Percentiles rank a stretch among this genome's conserved stretches.
Conservation (phyloP, 1,139 yeast species). For the Candida albicans region DNA sequence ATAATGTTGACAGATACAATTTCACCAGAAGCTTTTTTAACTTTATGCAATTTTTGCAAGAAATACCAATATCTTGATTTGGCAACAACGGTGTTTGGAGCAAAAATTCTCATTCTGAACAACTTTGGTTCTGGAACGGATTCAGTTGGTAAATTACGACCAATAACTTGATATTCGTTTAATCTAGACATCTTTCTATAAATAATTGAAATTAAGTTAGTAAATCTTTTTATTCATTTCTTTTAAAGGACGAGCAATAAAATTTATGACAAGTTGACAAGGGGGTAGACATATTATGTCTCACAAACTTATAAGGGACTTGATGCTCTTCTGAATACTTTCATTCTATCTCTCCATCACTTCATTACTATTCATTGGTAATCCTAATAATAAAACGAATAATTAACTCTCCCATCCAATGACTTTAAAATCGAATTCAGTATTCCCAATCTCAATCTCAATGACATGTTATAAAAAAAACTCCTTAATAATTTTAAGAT, state of each 20-base stretch:
- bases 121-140: conserved; percentile 99
- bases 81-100: conserved; percentile 98
- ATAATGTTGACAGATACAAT: conserved; percentile 90
- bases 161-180: conserved; percentile 99
- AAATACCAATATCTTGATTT: conserved; percentile 99
- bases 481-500: neutral
- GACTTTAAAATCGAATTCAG: too few species aligned
- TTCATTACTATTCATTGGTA: too few species aligned
- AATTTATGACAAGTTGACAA: too few species aligned
- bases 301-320: too few species aligned
- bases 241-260: too few species aligned
- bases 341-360: too few species aligned
- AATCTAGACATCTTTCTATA: conserved; percentile 69
- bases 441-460: too few species aligned
- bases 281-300: too few species aligned
- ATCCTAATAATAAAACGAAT: too few species aligned
- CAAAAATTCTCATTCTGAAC: conserved; percentile 99
- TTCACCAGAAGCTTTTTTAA: conserved; percentile 99
- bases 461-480: neutral
- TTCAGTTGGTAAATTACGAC: conserved; percentile 99
- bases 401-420: too few species aligned
- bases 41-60: conserved; percentile 98
- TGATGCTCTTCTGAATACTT: too few species aligned
- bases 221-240: conserved; percentile 4
- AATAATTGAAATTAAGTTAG: conserved; percentile 9